phyloP scores from a whole-genome alignment of 192 early-diverging fungal species.

The Geranomyces michiganensis region DNA sequence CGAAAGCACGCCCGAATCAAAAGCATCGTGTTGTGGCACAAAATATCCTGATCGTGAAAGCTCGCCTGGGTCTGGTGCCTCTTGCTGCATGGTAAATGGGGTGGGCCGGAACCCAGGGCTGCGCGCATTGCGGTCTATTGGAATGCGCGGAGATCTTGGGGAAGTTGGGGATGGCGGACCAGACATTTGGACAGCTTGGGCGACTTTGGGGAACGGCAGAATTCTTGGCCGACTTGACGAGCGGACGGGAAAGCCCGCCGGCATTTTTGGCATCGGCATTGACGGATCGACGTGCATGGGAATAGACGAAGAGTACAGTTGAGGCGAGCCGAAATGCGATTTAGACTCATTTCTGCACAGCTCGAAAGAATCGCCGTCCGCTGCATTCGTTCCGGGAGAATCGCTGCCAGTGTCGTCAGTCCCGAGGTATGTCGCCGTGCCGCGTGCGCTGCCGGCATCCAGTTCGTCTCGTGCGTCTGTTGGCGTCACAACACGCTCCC shows the following conservation, averaged over 20 bases:
- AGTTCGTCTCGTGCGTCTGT: not conserved
- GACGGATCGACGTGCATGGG: constrained; percentile 28
- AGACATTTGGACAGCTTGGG: constrained; percentile 3
- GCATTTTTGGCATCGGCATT: constrained; percentile 28
- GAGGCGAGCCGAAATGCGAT: not conserved
- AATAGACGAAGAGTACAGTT: constrained; percentile 5
- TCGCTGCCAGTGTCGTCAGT: constrained; percentile 6
- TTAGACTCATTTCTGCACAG: not conserved
- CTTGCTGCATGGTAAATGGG: not conserved
- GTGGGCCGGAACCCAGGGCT: not conserved
- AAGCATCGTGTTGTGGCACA: not conserved
- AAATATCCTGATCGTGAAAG: too few species aligned
- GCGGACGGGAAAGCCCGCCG: constrained; percentile 18
- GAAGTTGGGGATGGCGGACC: constrained; percentile 9
- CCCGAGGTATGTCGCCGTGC: not conserved
- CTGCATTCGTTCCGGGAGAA: not conserved
- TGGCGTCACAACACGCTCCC: not conserved
- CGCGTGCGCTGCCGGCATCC: not conserved
- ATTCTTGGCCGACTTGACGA: constrained; percentile 22
- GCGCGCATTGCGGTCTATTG: not conserved
- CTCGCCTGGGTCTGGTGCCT: too few species aligned
- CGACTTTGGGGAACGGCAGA: constrained; percentile 11
- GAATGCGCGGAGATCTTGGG: constrained; percentile 5
- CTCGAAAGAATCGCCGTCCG: constrained; percentile 2
- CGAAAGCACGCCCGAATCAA: too few species aligned